Evolutionary conservation across 176 grass and related monocot genomes (phyloP), one percentile per base, ranked within the genome.

Genomic region (Urochloa ruziziensis): DNA sequence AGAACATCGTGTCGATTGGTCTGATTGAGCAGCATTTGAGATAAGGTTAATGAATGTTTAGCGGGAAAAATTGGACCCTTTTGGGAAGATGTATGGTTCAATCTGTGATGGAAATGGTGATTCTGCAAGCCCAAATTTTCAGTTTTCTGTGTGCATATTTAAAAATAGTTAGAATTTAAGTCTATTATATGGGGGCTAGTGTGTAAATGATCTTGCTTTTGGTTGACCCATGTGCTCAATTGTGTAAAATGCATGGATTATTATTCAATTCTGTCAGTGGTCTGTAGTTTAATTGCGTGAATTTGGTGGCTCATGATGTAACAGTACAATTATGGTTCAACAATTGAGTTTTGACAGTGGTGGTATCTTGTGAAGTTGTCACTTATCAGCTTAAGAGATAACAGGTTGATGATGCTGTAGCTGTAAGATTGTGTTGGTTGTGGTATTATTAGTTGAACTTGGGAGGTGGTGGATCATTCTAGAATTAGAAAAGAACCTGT

Each of bases 181-280:
- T 4, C n/a, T 51, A 32, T 36, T 58, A 39, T 61, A 36, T 60
- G 27, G 16, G 61, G 18, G 25, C 56, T 48, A 7, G 40, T 37
- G n/a, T 39, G 12, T 68, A 60, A 79, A 74, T 21, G 39, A 51
- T 80, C 25, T 43, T 81, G 61, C 42, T 69, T 67, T 88, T 88
- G 7, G 28, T 48, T 12, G 25, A 34, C 10, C 43, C 58, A 10
- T 23, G 42, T 18, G 21, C 39, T 2, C 2, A 14, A 42, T 87
- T 52, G 54, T 68, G 29, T 39, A 83, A 67, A 67, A 62, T 17
- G 14, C 25, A 19, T 66, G 62, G 52, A 67, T 52, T 44, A 42
- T 44, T 4, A 54, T 42, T 29, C 57, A 16, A 39, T 62, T 77
- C 23, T 3, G 10, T 78, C 19, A 17, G 21, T 43, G 82, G 11